phyloP scores from a whole-genome alignment of 495 filamentous ascomycete genomes.

The Penicillium verhagenii region DNA sequence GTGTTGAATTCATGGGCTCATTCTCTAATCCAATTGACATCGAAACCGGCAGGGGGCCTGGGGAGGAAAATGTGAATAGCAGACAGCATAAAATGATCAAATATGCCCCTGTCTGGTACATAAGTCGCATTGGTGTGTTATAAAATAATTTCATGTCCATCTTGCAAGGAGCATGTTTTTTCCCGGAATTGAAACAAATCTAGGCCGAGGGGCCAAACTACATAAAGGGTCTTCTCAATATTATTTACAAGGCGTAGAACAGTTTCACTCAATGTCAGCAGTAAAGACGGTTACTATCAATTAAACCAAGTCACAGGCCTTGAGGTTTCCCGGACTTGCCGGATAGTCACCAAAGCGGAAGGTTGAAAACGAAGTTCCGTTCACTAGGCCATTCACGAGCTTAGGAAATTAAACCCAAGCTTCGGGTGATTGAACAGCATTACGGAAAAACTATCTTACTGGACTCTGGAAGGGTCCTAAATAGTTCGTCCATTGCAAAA shows the following conservation, averaged over 20 bases:
- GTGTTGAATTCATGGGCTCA: not conserved
- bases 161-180: too few relatives aligned
- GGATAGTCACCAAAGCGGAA: not conserved
- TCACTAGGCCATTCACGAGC: too few relatives aligned
- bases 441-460: not conserved
- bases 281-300: not conserved
- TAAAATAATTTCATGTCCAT: not conserved
- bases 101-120: not conserved
- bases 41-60: not conserved
- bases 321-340: not conserved
- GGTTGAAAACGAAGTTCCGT: not conserved
- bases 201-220: not conserved
- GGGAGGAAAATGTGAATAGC: not conserved
- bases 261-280: too few relatives aligned
- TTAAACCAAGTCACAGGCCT: not conserved
- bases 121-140: not conserved
- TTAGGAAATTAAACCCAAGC: not conserved
- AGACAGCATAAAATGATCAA: not conserved
- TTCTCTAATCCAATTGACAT: not conserved
- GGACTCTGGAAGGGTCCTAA: not conserved
- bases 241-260: too few relatives aligned
- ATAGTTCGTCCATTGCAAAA: not conserved
- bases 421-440: not conserved
- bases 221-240: not conserved
- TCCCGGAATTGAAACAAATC: not conserved